Conservation (phyloP, 2,329 filamentous ascomycete genomes). For the Nemania sp. region DNA sequence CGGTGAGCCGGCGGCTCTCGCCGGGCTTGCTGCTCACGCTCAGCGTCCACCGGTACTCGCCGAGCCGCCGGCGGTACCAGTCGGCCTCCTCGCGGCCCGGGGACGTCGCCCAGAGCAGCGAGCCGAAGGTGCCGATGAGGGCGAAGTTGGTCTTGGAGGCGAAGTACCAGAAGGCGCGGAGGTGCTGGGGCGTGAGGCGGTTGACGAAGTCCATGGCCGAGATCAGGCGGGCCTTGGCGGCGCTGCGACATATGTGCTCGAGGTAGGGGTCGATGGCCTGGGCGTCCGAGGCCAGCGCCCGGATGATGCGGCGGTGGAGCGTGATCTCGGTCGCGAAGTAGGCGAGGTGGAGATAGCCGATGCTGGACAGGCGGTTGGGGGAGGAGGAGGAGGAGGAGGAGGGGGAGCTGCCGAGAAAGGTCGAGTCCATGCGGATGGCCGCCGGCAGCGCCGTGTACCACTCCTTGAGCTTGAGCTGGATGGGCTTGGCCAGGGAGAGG, state of each 20-base stretch:
- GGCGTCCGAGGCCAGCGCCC: slow-evolving; percentile 64
- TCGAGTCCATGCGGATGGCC: slow-evolving; percentile 68
- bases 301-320: slow-evolving; percentile 87
- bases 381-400: slow-evolving; percentile 45
- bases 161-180: slow-evolving; percentile 93
- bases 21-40: slow-evolving; percentile 79
- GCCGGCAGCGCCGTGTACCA: slow-evolving; percentile 76
- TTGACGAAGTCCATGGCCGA: slow-evolving; percentile 98
- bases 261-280: slow-evolving; percentile 74
- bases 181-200: slow-evolving; percentile 80
- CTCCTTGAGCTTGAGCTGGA: slow-evolving; percentile 80
- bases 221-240: slow-evolving; percentile 91
- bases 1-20: slow-evolving; percentile 60
- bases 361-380: slow-evolving; percentile 58
- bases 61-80: slow-evolving; percentile 84
- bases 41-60: slow-evolving; percentile 93
- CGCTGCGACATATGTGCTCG: slow-evolving; percentile 88
- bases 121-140: slow-evolving; percentile 91
- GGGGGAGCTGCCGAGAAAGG: slow-evolving; percentile 48
- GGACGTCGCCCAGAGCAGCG: slow-evolving; percentile 85
- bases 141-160: slow-evolving; percentile 90
- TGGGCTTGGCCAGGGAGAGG: slow-evolving; percentile 76
- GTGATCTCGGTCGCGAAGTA: slow-evolving; percentile 96
- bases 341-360: slow-evolving; percentile 82
- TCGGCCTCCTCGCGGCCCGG: slow-evolving; percentile 87